phyloP scores from a whole-genome alignment of 2,329 filamentous ascomycete species.

The Rutstroemia sp. region DNA sequence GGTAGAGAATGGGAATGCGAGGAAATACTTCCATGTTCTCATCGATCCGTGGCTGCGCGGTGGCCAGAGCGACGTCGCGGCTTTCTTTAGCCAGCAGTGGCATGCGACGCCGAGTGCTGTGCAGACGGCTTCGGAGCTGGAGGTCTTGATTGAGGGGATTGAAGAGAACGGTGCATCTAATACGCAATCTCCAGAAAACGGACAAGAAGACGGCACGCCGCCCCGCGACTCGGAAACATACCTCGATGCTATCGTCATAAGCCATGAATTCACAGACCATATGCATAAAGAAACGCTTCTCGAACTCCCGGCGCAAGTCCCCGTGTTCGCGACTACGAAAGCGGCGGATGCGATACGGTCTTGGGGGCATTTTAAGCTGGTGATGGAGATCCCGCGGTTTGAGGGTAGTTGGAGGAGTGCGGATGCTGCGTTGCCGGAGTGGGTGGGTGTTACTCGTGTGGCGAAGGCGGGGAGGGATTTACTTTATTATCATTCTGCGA shows the following conservation, averaged over 20 bases:
- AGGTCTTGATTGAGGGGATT: conserved; percentile 41
- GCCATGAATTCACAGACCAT: conserved; percentile 60
- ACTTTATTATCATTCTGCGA: conserved; percentile 54
- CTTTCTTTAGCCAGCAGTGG: conserved; percentile 60
- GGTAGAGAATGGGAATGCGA: background rate
- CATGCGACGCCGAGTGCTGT: conserved; percentile 49
- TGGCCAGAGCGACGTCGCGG: conserved; percentile 53
- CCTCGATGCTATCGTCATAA: conserved; percentile 31
- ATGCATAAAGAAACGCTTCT: conserved; percentile 55
- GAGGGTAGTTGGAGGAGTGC: conserved; percentile 28
- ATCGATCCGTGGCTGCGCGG: conserved; percentile 60
- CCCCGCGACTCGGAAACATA: background rate
- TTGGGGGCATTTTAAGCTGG: conserved; percentile 52
- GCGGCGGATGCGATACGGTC: conserved; percentile 48
- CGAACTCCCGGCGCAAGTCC: conserved; percentile 44
- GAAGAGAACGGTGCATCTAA: conserved; percentile 30
- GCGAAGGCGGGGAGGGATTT: conserved; percentile 43
- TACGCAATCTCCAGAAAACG: too few species aligned
- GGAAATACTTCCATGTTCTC: conserved; percentile 53
- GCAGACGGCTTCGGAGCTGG: conserved; percentile 46
- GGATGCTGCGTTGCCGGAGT: conserved; percentile 39
- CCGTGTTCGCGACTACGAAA: conserved; percentile 52
- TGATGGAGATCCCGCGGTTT: conserved; percentile 33
- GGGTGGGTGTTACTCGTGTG: conserved; percentile 54
- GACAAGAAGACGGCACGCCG: too few species aligned